A percentile compares a stretch with the other conserved stretches of the same genome.
Conservation (phyloP, 306 rosid genomes). For the Vachellia collinsii region DNA sequence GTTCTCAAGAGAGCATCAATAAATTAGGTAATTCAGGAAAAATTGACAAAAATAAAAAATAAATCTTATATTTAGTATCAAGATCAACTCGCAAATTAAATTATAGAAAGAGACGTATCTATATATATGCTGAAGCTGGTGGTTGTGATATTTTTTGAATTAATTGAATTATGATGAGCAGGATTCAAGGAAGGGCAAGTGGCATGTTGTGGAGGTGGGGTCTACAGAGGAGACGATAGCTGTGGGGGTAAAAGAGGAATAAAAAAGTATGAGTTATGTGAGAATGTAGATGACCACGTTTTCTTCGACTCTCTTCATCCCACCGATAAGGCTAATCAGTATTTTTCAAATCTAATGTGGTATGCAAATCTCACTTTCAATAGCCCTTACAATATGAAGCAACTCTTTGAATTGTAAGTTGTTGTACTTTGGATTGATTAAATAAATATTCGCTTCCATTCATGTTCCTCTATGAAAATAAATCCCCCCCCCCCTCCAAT, state of each 20-base stretch:
- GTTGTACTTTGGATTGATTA: neutral
- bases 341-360: slow-evolving; percentile 44
- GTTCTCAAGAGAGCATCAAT: too few relatives aligned
- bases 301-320: slow-evolving; percentile 58
- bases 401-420: slow-evolving; percentile 31
- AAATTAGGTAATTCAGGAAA: too few relatives aligned
- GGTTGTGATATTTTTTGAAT: neutral
- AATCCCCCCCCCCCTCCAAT: too few relatives aligned
- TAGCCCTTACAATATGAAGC: slow-evolving; percentile 43
- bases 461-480: neutral
- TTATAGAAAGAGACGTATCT: too few relatives aligned
- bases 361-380: slow-evolving; percentile 26
- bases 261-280: slow-evolving; percentile 46
- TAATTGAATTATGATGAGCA: neutral
- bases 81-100: too few relatives aligned
- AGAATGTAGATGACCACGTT: slow-evolving; percentile 36
- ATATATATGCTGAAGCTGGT: neutral
- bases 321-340: slow-evolving; percentile 40
- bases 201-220: slow-evolving; percentile 9
- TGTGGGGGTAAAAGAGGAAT: slow-evolving; percentile 21
- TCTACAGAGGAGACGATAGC: neutral
- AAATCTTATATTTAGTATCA: too few relatives aligned
- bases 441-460: neutral
- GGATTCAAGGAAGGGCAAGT: neutral
- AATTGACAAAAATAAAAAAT: too few relatives aligned